phyloP scores from a whole-genome alignment of 345 rosid species.

The Gossypium thurberi region DNA sequence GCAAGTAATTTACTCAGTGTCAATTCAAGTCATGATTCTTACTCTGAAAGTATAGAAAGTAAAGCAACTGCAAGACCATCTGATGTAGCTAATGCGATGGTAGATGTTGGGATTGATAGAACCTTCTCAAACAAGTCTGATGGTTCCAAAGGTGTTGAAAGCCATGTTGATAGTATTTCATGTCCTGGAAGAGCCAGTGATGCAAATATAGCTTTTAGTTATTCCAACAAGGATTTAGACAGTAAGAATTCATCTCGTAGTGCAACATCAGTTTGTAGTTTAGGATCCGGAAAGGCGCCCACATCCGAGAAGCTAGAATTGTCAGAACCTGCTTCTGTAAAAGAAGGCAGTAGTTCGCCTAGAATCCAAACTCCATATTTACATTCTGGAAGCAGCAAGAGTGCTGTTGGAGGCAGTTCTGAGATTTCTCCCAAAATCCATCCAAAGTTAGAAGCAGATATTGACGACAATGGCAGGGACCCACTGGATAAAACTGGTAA shows the following conservation, averaged over 20 bases:
- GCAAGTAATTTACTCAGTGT: slow-evolving; percentile 49
- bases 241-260: slow-evolving; percentile 33
- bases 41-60: slow-evolving; percentile 58
- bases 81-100: slow-evolving; percentile 31
- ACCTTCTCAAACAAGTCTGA: slow-evolving; percentile 21
- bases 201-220: slow-evolving; percentile 21
- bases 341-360: slow-evolving; percentile 18
- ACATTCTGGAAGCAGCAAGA: slow-evolving; percentile 12
- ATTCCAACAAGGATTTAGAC: slow-evolving; percentile 26
- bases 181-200: slow-evolving; percentile 39
- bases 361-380: slow-evolving; percentile 19
- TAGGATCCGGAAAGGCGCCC: slow-evolving; percentile 29
- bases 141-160: slow-evolving; percentile 37
- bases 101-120: slow-evolving; percentile 35
- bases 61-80: slow-evolving; percentile 40
- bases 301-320: slow-evolving; percentile 30
- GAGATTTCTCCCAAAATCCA: slow-evolving; percentile 18
- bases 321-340: slow-evolving; percentile 20
- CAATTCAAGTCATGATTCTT: slow-evolving; percentile 49
- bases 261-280: slow-evolving; percentile 40
- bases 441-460: slow-evolving; percentile 33
- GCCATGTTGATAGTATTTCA: slow-evolving; percentile 51
- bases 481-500: slow-evolving; percentile 25
- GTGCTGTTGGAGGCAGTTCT: slow-evolving; percentile 13
- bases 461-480: slow-evolving; percentile 14